Base-by-base conservation (phyloP, 1,284 basidiomycete genomes). In the Volvariella volvacea region DNA sequence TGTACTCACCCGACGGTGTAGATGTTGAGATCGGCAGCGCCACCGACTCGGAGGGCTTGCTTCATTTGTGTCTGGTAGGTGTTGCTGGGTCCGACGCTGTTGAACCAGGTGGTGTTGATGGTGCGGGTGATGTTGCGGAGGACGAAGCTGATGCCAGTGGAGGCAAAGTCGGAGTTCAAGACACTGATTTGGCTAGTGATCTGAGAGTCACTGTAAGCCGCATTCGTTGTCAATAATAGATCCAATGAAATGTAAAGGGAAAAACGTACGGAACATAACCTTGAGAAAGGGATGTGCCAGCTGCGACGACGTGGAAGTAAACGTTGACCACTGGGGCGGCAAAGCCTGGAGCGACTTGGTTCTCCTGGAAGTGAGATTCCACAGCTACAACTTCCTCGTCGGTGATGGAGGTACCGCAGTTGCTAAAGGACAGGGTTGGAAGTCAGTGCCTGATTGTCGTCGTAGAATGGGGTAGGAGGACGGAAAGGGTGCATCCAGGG, bases 11-110 rank as follows among this genome's bases (percentile, higher is more conserved):
- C 63, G 30, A 73, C 70, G 28, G 64, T 64, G 64, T 73, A 74
- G 15, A 77, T 58, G 49, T 76, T 76, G 43, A 76, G 63, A 17
- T 58, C 64, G 17, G 57, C 57, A 3, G 54, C 61, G n/a, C 64
- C 65, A 32, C 74, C 73, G 43, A 61, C 50, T 31, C 67, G 63
- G 42, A 73, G 64, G 16, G 59, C 42, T 0, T 39, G 53, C 59
- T 76, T 76, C 73, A 76, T 76, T 20, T 62, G 54, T 8, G 63
- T 65, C 55, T 75, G 70, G 33, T 57, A 48, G 4, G 55, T 52
- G 12, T 48, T 55, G 48, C 57, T 53, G 7, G 67, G 68, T 1
- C 64, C 66, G 41, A 61, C 66, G 19, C 52, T 50, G 49, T 58
- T 58, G 61, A 71, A 75, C 71, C 71, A 75, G 38, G 60, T 46